These are phyloP conservation scores for Termitomyces sp. DNA, from an alignment of 768 basidiomycete species.

Conservation along the genomic window DNA sequence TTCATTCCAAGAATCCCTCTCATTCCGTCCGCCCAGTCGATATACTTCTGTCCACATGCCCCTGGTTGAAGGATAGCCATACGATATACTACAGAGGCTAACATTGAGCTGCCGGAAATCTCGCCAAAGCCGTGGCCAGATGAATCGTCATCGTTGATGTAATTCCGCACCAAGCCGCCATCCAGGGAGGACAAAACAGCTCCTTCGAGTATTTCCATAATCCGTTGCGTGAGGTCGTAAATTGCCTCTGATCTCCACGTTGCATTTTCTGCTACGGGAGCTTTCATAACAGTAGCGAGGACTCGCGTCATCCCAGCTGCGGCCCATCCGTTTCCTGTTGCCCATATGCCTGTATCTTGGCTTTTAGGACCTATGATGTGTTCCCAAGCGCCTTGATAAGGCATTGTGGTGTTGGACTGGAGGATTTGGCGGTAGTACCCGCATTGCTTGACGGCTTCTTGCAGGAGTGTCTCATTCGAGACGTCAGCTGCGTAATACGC, in stretches of 20 bases:
- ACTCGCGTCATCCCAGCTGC: conserved; percentile 64
- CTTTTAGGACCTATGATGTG: conserved; percentile 38
- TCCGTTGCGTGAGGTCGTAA: conserved; percentile 14
- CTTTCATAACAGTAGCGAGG: conserved; percentile 37
- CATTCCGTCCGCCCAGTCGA: conserved; percentile 31
- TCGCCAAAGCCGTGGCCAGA: conserved; percentile 35
- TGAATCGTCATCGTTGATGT: conserved; percentile 23
- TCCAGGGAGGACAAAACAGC: conserved; percentile 27
- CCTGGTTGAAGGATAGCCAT: conserved; percentile 31
- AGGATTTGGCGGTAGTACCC: conserved; percentile 31
- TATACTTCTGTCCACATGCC: conserved; percentile 22
- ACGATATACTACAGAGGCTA: conserved; percentile 33
- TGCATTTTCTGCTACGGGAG: conserved; percentile 20
- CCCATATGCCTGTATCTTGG: conserved; percentile 37
- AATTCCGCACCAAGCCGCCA: conserved; percentile 35
- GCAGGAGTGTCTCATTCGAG: conserved; percentile 28
- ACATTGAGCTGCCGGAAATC: conserved; percentile 33
- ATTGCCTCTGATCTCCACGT: no score
- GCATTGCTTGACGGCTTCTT: conserved; percentile 32
- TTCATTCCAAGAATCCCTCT: conserved; percentile 14
- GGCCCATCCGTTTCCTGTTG: conserved; percentile 66
- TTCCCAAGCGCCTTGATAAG: conserved; percentile 28
- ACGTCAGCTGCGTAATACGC: conserved; percentile 39
- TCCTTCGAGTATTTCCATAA: conserved; percentile 41
- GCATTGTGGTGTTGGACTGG: conserved; percentile 19